Evolutionary conservation across 2,329 filamentous ascomycete genomes (phyloP).

Genomic region (Apiospora phragmitis): DNA sequence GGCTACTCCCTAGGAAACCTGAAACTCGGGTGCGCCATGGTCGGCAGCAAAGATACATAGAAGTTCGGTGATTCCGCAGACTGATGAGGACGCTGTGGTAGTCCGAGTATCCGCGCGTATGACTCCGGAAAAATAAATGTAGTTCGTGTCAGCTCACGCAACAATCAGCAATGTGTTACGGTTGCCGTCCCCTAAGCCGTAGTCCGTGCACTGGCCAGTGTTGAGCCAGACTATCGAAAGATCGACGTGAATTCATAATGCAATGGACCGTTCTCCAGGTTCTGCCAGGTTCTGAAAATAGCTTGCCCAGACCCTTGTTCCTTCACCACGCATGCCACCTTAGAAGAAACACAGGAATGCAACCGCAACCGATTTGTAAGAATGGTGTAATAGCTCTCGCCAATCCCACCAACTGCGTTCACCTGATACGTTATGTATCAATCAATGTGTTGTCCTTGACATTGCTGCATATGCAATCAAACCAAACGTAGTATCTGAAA

Average conservation of each 20-base stretch:
- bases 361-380: background rate
- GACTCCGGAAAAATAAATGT: too few relatives aligned
- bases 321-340: background rate
- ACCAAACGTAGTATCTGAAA: background rate
- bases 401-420: background rate
- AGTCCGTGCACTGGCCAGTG: background rate
- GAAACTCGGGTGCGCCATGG: background rate
- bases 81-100: background rate
- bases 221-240: constrained; percentile 5
- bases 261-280: constrained; percentile 2
- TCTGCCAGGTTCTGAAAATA: background rate
- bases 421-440: background rate
- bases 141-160: background rate
- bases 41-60: background rate
- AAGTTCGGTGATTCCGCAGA: background rate
- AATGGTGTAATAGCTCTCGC: background rate
- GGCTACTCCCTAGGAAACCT: background rate
- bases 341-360: background rate
- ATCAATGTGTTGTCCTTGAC: background rate
- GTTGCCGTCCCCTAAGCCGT: background rate
- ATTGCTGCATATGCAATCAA: background rate
- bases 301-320: background rate
- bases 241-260: constrained; percentile 5
- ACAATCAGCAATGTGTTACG: background rate
- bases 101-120: background rate